Evolutionary conservation across 1,139 yeast species (phyloP), one percentile per base, ranked within the genome.

Genomic region (Hyphopichia wangnamkhiaoensis): DNA sequence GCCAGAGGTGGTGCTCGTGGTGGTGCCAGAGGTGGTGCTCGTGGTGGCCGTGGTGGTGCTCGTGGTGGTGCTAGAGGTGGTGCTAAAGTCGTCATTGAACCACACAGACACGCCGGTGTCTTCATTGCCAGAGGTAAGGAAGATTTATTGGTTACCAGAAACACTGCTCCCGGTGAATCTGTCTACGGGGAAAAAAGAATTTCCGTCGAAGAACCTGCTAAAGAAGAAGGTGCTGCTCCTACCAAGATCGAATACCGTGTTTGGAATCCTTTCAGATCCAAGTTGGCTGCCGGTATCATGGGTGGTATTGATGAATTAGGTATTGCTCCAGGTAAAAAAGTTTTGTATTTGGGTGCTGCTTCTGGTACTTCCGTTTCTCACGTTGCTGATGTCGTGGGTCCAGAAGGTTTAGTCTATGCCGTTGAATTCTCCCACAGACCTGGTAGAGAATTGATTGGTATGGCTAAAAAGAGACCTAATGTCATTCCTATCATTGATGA

Each of bases 391-490:
- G 84, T 93, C 53, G 98, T 93, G 53, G 98, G 98, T 50, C 98
- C 98, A 65, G 97, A 90, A 74, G 98, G 98, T 68, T 77, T 89
- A 60, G 98, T 93, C 44, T 94, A 93, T 68, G 98, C 98, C 43
- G 98, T 93, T 56, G 98, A 93, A 74, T 93, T 93, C 76, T 90
- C 98, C 48, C 98, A 93, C 80, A 86, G 98, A 80, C 96, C 98
- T 59, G 98, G 98, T 67, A 87, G 98, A 80, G 98, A 93, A 72
- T 82, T 93, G 72, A 91, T 94, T 63, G 89, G 95, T 61, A 93
- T 93, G 98, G 98, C 98, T 66, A 93, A 93, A 82, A 93, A 93
- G 94, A 88, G 98, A 82, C 98, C 98, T 52, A 93, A 93, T 65
- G 95, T 93, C 43, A 88, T 94, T 53, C 98, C 98, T 60, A 93